A percentile compares a stretch with the other conserved stretches of the same genome.
Evolutionary conservation across 2,329 filamentous ascomycete species (phyloP).

Genomic region (Aspergillus felis): DNA sequence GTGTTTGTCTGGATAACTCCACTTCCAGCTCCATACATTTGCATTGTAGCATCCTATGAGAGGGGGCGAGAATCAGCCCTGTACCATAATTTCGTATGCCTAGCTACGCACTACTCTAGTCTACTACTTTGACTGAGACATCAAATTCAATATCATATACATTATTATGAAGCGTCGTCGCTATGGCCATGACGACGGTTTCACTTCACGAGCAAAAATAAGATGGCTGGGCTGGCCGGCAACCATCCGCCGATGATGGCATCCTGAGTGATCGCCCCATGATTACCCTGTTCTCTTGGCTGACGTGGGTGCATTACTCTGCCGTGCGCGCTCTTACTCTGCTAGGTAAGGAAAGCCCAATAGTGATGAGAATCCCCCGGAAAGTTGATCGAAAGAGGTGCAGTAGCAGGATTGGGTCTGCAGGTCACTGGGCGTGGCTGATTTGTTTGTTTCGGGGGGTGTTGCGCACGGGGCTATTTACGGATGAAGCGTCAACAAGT

Average conservation of each 20-base stretch:
- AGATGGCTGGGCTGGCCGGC: not conserved
- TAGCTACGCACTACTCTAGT: not conserved
- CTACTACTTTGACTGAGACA: not conserved
- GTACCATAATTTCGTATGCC: not conserved
- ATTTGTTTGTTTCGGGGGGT: not conserved
- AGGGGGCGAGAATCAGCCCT: not conserved
- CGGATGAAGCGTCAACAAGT: conserved; percentile 19
- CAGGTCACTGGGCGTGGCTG: not conserved
- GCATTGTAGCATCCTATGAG: not conserved
- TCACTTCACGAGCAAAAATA: not conserved
- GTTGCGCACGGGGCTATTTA: conserved; percentile 21
- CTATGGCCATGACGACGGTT: not conserved
- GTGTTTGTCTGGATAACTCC: not conserved
- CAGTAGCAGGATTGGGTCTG: conserved; percentile 4
- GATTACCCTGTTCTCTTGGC: not conserved
- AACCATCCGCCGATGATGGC: not conserved
- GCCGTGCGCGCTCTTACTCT: conserved; percentile 4
- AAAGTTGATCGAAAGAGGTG: conserved; percentile 10
- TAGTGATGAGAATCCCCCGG: conserved; percentile 29
- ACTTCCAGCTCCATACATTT: not conserved
- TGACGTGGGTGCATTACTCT: not conserved
- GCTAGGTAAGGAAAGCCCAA: conserved; percentile 11
- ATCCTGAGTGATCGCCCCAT: not conserved
- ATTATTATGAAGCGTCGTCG: no score
- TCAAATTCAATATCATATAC: not conserved